These are phyloP conservation scores for Calonectria crousiana DNA, from an alignment of 2,329 filamentous ascomycete genomes.

Conservation along the genomic window DNA sequence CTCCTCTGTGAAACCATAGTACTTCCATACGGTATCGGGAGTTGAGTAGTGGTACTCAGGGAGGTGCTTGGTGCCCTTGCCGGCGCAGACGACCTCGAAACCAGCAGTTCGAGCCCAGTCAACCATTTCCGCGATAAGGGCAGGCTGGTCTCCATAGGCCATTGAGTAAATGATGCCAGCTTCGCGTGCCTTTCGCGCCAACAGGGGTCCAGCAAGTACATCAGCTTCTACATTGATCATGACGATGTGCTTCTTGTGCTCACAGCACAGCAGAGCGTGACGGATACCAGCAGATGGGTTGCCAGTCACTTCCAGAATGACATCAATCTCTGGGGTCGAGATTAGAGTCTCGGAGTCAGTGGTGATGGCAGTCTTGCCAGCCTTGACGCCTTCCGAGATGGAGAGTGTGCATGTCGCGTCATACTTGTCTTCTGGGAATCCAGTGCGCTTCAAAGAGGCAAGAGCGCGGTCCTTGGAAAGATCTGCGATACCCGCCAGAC, in stretches of 20 bases:
- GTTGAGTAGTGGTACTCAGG: conserved; percentile 60
- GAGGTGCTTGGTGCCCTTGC: conserved; percentile 60
- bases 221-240: conserved; percentile 62
- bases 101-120: conserved; percentile 53
- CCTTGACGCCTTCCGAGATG: conserved; percentile 54
- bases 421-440: conserved; percentile 54
- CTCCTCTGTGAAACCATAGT: conserved; percentile 60
- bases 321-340: conserved; percentile 56
- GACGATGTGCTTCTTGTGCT: conserved; percentile 62
- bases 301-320: conserved; percentile 58
- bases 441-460: conserved; percentile 54
- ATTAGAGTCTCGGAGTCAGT: conserved; percentile 57
- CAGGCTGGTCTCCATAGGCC: conserved; percentile 60
- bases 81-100: conserved; percentile 58
- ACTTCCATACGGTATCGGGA: conserved; percentile 59
- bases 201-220: conserved; percentile 55
- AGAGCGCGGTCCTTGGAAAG: conserved; percentile 55
- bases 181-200: conserved; percentile 56
- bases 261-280: conserved; percentile 57
- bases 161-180: conserved; percentile 61
- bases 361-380: conserved; percentile 56
- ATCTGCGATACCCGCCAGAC: conserved; percentile 58
- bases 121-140: conserved; percentile 50
- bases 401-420: conserved; percentile 49
- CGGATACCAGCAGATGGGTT: conserved; percentile 57